Evolutionary conservation across 306 rosid species (phyloP).

Genomic region (Rosa lucieae): DNA sequence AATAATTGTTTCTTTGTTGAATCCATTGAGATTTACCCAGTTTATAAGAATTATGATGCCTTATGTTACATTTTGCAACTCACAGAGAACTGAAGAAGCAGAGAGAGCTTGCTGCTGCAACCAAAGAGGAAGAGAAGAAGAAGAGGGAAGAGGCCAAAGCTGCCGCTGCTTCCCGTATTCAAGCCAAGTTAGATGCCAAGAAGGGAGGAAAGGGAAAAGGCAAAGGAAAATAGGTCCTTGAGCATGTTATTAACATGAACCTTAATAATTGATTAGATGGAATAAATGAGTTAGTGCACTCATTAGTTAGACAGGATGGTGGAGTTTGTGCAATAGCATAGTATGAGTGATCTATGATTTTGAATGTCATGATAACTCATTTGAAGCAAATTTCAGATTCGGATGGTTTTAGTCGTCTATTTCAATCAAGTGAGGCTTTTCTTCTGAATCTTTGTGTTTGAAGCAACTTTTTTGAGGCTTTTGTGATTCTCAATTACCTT

Average conservation of each 20-base stretch:
- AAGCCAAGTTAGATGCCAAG: slow-evolving; percentile 87
- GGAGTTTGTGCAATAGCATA: not conserved
- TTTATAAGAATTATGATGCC: slow-evolving; percentile 16
- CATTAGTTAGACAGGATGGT: not conserved
- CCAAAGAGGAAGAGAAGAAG: slow-evolving; percentile 83
- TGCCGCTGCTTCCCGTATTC: slow-evolving; percentile 87
- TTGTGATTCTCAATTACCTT: not conserved
- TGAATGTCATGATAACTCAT: not conserved
- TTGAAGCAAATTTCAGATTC: not conserved
- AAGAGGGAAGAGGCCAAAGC: slow-evolving; percentile 94
- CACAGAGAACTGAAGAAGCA: slow-evolving; percentile 89
- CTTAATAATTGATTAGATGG: not conserved
- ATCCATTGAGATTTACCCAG: not conserved
- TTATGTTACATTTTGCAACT: slow-evolving; percentile 11
- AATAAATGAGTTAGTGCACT: not conserved
- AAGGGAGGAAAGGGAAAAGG: slow-evolving; percentile 96
- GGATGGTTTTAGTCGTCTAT: not conserved
- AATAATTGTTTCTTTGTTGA: not conserved
- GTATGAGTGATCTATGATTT: not conserved
- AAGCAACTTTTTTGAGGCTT: not conserved
- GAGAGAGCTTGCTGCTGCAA: slow-evolving; percentile 83
- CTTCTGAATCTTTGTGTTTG: not conserved
- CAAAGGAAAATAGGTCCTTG: slow-evolving; percentile 57
- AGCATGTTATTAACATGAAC: not conserved
- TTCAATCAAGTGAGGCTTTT: not conserved